Evolutionary conservation across 257 asterid species (phyloP).

Genomic region (Nicotiana sylvestris): DNA sequence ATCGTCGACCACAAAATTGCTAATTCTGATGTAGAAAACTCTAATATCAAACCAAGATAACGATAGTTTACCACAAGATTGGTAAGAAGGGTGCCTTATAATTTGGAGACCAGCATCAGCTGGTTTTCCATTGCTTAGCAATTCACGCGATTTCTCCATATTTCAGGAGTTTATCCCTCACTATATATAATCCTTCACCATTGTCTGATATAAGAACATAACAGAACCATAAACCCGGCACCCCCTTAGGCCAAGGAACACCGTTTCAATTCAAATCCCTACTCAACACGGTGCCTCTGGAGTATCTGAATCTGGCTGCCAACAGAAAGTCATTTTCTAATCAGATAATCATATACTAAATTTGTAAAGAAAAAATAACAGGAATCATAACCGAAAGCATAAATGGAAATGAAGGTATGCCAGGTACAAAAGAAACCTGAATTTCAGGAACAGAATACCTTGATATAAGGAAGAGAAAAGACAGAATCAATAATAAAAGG

Average conservation of each 20-base stretch:
- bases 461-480: slow-evolving; percentile 23
- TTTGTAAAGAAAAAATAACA: slow-evolving; percentile 15
- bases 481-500: slow-evolving; percentile 20
- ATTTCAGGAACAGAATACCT: slow-evolving; percentile 32
- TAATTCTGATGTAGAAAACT: slow-evolving; percentile 71
- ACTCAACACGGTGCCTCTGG: not conserved
- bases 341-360: not conserved
- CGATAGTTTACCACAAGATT: slow-evolving; percentile 31
- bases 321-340: not conserved
- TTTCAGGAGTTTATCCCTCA: slow-evolving; percentile 20
- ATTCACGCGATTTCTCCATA: slow-evolving; percentile 51
- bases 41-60: slow-evolving; percentile 56
- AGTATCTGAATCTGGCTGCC: not conserved
- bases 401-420: slow-evolving; percentile 17
- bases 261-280: slow-evolving; percentile 23
- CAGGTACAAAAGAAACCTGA: slow-evolving; percentile 17
- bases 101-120: slow-evolving; percentile 53
- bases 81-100: slow-evolving; percentile 48
- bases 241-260: slow-evolving; percentile 17
- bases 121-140: slow-evolving; percentile 44
- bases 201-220: slow-evolving; percentile 20
- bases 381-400: slow-evolving; percentile 8
- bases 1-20: slow-evolving; percentile 60
- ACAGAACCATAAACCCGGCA: slow-evolving; percentile 18
- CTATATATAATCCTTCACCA: slow-evolving; percentile 20